Evolutionary conservation across 2,329 filamentous ascomycete species (phyloP).

Genomic region (Nakataea oryzae): DNA sequence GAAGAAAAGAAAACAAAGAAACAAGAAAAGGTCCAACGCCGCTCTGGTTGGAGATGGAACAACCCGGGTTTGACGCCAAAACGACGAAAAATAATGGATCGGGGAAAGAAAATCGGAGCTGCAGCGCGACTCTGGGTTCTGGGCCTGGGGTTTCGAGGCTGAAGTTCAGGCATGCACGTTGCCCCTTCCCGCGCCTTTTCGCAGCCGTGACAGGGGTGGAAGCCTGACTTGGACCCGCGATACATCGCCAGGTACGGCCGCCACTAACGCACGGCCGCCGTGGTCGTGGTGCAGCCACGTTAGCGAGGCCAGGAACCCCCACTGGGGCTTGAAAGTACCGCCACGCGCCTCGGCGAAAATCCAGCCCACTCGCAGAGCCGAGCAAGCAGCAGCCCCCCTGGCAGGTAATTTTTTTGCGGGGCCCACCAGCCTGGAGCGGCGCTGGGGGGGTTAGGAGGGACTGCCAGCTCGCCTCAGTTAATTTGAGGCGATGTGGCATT

Average conservation of each 20-base stretch:
- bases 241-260: neutral
- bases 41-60: neutral
- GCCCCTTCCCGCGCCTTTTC: neutral
- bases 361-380: neutral
- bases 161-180: neutral
- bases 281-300: neutral
- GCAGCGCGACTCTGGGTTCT: neutral
- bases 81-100: neutral
- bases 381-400: neutral
- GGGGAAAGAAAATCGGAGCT: neutral
- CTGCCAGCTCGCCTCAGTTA: neutral
- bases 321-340: neutral
- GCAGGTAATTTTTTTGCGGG: neutral
- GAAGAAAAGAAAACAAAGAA: neutral
- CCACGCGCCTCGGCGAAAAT: neutral
- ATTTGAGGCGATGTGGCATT: slow-evolving; percentile 4
- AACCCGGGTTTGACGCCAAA: neutral
- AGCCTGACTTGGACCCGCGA: neutral
- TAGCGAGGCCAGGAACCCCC: neutral
- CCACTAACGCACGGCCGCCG: neutral
- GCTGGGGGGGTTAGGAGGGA: neutral
- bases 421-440: neutral
- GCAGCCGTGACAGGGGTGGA: neutral
- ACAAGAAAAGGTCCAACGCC: neutral
- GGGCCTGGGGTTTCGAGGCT: neutral